A percentile compares a stretch with the other conserved stretches of the same genome.
phyloP scores from a whole-genome alignment of 2,329 filamentous ascomycete genomes.

The Clarireedia sp. region DNA sequence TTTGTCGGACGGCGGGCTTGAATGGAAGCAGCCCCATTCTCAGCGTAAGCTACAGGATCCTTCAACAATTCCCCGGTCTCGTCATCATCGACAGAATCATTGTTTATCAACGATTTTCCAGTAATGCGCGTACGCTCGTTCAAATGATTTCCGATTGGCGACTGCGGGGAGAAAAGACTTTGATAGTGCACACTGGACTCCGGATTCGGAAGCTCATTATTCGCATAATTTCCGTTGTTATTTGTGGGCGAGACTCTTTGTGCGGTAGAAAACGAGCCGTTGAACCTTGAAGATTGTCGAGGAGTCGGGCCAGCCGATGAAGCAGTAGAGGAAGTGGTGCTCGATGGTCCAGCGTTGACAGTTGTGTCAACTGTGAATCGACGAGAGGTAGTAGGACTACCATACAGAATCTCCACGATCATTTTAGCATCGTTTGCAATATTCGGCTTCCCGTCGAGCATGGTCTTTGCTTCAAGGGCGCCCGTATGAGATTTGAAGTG shows the following conservation, averaged over 20 bases:
- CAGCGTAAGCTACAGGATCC: constrained; percentile 64
- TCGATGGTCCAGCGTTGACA: constrained; percentile 34
- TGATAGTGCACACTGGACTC: constrained; percentile 48
- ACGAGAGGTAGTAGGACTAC: constrained; percentile 31
- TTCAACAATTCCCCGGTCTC: constrained; percentile 66
- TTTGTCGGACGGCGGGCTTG: constrained; percentile 61
- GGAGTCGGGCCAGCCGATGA: constrained; percentile 28
- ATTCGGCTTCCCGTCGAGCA: constrained; percentile 48
- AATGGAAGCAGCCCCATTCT: constrained; percentile 50
- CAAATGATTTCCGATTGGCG: constrained; percentile 64
- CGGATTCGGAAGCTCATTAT: constrained; percentile 51
- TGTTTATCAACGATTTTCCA: constrained; percentile 66
- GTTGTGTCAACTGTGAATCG: constrained; percentile 46
- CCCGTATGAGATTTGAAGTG: constrained; percentile 45
- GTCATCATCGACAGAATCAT: constrained; percentile 59
- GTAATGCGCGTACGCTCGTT: constrained; percentile 51
- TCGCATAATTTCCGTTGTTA: constrained; percentile 45
- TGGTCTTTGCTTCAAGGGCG: constrained; percentile 48
- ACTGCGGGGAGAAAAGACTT: constrained; percentile 64
- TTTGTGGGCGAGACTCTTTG: constrained; percentile 44
- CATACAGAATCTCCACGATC: constrained; percentile 49
- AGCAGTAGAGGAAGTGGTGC: constrained; percentile 35
- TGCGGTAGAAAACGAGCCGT: constrained; percentile 46
- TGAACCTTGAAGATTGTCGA: constrained; percentile 41
- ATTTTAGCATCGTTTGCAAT: constrained; percentile 43